Conservation (phyloP, 1,139 yeast species). For the Protomyces pachydermus region DNA sequence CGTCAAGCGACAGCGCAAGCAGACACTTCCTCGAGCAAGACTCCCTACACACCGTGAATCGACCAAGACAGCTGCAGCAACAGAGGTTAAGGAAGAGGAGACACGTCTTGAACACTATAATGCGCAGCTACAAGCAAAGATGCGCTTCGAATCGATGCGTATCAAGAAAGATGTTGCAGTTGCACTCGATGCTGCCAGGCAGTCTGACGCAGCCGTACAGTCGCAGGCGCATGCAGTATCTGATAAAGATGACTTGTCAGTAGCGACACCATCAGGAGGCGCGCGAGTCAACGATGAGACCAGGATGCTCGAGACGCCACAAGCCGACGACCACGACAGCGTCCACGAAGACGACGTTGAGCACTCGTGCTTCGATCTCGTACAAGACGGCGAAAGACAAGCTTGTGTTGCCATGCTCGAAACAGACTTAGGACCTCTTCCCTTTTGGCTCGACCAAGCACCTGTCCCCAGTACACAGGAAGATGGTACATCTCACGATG, state of each 20-base stretch:
- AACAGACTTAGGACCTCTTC: not conserved
- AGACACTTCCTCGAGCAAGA: not conserved
- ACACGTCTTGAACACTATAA: not conserved
- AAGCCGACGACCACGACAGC: not conserved
- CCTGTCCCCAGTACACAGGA: not conserved
- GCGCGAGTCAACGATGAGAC: not conserved
- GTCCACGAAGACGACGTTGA: not conserved
- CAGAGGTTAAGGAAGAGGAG: too few relatives aligned
- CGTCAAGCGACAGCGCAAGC: not conserved
- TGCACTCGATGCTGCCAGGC: too few relatives aligned
- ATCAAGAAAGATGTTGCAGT: too few relatives aligned
- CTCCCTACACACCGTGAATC: not conserved
- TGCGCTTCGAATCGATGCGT: not conserved
- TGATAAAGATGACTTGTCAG: too few relatives aligned
- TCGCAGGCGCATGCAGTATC: too few relatives aligned
- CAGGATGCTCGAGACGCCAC: not conserved
- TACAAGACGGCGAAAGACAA: not conserved
- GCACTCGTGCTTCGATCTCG: not conserved
- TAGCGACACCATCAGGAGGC: too few relatives aligned
- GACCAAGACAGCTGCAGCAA: not conserved
- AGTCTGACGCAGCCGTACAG: too few relatives aligned
- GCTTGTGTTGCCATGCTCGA: not conserved
- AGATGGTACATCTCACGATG: not conserved
- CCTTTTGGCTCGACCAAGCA: not conserved
- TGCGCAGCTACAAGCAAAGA: not conserved